Base-by-base conservation (phyloP, 2,329 filamentous ascomycete genomes). In the Xylariaceae sp. region DNA sequence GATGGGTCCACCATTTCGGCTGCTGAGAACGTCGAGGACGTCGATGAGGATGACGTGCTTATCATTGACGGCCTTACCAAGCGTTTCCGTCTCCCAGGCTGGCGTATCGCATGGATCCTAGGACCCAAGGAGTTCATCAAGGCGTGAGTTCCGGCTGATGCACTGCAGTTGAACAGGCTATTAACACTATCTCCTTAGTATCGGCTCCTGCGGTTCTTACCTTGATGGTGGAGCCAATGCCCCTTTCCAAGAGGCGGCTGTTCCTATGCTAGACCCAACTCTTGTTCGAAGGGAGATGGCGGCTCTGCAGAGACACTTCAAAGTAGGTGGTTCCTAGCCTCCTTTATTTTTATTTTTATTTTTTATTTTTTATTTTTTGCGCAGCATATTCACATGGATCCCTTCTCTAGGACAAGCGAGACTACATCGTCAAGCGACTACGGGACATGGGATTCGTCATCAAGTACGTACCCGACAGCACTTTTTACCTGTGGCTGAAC, bases 31-130 rank as follows among this genome's bases (percentile, higher is more conserved):
- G 85, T 98, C 47, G 83, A 91, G 54, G 92, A 97, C 66, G 92
- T 97, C 16, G 86, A 97, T 70, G 84, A 90, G 69, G 91, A 96
- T 57, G 91, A 96, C 69, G 93, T 98, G 1, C 84, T 98, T 62
- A 90, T 98, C 73, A 93, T 98, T 63, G 93, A 98, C 71, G 93
- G 93, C 48, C 83, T 98, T 21, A 98, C 93, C 66, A 98, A 98
- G 83, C 89, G 93, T 60, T 98, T 98, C 84, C 88, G 93, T 65
- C 86, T 98, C 29, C 93, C 93, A 1, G 93, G 93, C 59, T 98
- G 93, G 92, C 89, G 93, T 72, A 93, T 98, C 43, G 93, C 93
- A 6, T 98, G 93, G 93, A 92, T 98, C 65, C 74, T 98, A 52
- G 93, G 93, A 1, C 93, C 93, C 63, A 97, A 96, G 80, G 93